Evolutionary conservation across 1,139 yeast genomes (phyloP), one percentile per base, ranked within the genome.

Genomic region (Pichia sp.): DNA sequence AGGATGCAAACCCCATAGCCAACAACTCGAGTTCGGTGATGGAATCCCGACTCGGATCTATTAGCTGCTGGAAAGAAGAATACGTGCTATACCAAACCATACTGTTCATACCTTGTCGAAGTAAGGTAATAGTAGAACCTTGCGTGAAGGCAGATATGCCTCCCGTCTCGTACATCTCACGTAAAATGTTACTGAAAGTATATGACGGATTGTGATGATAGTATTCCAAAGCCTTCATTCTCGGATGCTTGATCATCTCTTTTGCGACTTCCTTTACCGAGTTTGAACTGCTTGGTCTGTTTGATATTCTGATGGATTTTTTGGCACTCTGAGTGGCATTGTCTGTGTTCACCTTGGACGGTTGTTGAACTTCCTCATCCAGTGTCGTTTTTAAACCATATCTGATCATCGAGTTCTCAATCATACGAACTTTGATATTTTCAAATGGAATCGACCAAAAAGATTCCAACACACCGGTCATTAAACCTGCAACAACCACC

Each of bases 361-460:
- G 31, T 45, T 31, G 16, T n/a, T 8, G 40, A 8, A 44, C 54
- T 19, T 52, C 54, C 38, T 57, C 56, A 51, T 57, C 57, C 32
- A 55, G 51, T 29, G 55, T 60, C 4, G 63, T 58, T 38, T 57
- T 56, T 54, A 63, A 59, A 10, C 69, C 69, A 15, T 63, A 63
- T 32, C 51, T 47, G 29, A 62, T 59, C 62, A 75, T 61, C 5
- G 75, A 75, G 63, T 85, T 81, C 65, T 92, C 96, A 59, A 92
- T 84, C 93, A 90, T 85, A 13, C 90, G 79, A 5, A 89, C 85
- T 67, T 92, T 90, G 62, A 90, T 78, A 66, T 85, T 88, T 65
- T 93, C 99, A 70, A 93, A 92, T 0, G 99, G 99, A 30, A 93
- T 87, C 34, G 93, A 81, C 75, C 90, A 80, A 46, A 90, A 63